phyloP scores from a whole-genome alignment of 225 moss, liverwort and hornwort species.

The Pleurozium schreberi region DNA sequence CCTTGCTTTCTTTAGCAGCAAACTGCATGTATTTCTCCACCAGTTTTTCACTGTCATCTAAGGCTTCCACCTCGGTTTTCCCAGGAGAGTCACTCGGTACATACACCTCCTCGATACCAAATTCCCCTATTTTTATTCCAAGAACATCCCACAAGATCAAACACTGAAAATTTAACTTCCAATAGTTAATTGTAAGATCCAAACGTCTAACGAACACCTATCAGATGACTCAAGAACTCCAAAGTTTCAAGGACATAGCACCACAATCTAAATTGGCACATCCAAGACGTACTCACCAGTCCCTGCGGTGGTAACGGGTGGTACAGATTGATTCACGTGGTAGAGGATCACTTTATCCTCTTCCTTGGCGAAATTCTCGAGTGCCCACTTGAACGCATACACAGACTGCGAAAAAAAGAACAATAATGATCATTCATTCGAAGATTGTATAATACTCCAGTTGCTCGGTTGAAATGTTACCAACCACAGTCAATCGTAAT shows the following conservation, averaged over 20 bases:
- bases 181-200: neutral
- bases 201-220: neutral
- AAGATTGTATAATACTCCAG: neutral
- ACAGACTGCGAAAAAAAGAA: constrained; percentile 42
- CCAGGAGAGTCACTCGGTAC: constrained; percentile 25
- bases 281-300: constrained; percentile 32
- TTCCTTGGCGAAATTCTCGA: constrained; percentile 57
- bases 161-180: neutral
- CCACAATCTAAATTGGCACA: neutral
- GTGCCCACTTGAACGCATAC: constrained; percentile 79
- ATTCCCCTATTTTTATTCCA: constrained; percentile 45
- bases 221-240: neutral
- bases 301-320: constrained; percentile 50
- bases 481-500: neutral
- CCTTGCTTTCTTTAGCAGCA: constrained; percentile 48
- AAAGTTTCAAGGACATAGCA: neutral
- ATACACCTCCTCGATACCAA: constrained; percentile 89
- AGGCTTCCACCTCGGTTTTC: constrained; percentile 65
- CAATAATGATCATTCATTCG: neutral
- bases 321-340: constrained; percentile 75
- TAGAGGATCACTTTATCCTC: constrained; percentile 57
- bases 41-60: constrained; percentile 78
- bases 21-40: constrained; percentile 84
- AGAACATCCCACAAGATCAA: neutral
- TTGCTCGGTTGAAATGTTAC: neutral